phyloP scores from a whole-genome alignment of 2,329 filamentous ascomycete genomes.

The Cytospora schulzeri region DNA sequence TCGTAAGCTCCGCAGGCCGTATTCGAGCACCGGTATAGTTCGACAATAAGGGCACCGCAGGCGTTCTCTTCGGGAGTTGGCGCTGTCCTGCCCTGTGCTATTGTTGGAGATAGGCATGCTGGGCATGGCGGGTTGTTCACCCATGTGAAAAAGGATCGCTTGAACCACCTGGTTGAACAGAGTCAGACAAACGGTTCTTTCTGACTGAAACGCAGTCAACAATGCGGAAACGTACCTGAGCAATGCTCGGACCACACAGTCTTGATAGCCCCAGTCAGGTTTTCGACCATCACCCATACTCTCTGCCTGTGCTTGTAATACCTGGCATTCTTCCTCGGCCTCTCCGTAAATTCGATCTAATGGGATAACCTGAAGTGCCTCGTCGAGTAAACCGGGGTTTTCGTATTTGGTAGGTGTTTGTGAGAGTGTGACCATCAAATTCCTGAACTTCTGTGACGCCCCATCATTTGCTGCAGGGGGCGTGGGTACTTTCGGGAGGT shows the following conservation, averaged over 20 bases:
- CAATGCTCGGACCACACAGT: slow-evolving; percentile 89
- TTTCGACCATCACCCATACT: slow-evolving; percentile 80
- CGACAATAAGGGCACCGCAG: slow-evolving; percentile 82
- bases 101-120: slow-evolving; percentile 78
- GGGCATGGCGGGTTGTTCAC: slow-evolving; percentile 93
- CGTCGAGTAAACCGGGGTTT: slow-evolving; percentile 91
- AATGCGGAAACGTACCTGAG: slow-evolving; percentile 62
- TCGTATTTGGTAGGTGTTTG: slow-evolving; percentile 92
- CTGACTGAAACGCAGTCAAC: slow-evolving; percentile 20
- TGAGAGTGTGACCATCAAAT: slow-evolving; percentile 81
- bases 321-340: slow-evolving; percentile 89
- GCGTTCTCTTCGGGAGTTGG: slow-evolving; percentile 88
- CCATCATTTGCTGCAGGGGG: slow-evolving; percentile 68
- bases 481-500: slow-evolving; percentile 64
- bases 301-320: slow-evolving; percentile 83
- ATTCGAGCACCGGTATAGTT: slow-evolving; percentile 85
- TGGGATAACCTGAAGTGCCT: slow-evolving; percentile 83
- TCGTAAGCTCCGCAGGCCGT: slow-evolving; percentile 76
- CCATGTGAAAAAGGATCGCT: slow-evolving; percentile 91
- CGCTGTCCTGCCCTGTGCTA: slow-evolving; percentile 79
- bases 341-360: slow-evolving; percentile 90
- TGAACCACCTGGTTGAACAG: slow-evolving; percentile 75
- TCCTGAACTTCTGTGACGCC: slow-evolving; percentile 74
- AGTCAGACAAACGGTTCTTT: slow-evolving; percentile 27
- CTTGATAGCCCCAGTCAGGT: slow-evolving; percentile 94